Conservation (phyloP, 257 asterid genomes). For the Solanum medicagineum region DNA sequence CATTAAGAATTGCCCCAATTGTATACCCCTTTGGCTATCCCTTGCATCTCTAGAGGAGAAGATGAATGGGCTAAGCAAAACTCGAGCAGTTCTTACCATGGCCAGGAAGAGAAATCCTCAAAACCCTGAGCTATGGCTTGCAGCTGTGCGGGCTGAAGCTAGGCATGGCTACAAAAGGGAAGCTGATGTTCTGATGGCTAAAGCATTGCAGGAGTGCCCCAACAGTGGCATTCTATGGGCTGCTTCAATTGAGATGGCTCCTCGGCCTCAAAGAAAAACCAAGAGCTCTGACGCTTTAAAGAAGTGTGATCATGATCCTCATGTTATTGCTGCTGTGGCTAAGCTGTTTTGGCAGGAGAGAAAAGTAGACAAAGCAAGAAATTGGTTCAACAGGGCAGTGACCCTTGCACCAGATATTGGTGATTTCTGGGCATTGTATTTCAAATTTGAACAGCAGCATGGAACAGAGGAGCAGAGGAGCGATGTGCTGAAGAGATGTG, state of each 20-base stretch:
- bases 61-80: conserved; percentile 58
- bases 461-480: conserved; percentile 59
- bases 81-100: conserved; percentile 74
- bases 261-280: conserved; percentile 63
- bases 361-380: conserved; percentile 70
- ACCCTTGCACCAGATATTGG: conserved; percentile 80
- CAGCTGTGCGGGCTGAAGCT: conserved; percentile 71
- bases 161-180: conserved; percentile 74
- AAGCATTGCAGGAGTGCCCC: conserved; percentile 89
- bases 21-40: conserved; percentile 78
- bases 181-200: conserved; percentile 74
- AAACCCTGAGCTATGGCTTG: conserved; percentile 79
- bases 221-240: conserved; percentile 82
- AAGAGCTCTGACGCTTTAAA: conserved; percentile 58
- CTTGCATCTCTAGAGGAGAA: conserved; percentile 72
- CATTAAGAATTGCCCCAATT: conserved; percentile 50
- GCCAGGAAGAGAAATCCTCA: conserved; percentile 79
- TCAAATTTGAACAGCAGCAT: conserved; percentile 67
- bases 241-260: conserved; percentile 59
- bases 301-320: conserved; percentile 61
- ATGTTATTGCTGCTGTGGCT: conserved; percentile 66
- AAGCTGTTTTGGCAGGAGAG: conserved; percentile 83
- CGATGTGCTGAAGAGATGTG: conserved; percentile 63
- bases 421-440: conserved; percentile 80
- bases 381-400: conserved; percentile 65